Evolutionary conservation across 2,329 filamentous ascomycete genomes (phyloP).

Genomic region (Coniochaeta sp.): DNA sequence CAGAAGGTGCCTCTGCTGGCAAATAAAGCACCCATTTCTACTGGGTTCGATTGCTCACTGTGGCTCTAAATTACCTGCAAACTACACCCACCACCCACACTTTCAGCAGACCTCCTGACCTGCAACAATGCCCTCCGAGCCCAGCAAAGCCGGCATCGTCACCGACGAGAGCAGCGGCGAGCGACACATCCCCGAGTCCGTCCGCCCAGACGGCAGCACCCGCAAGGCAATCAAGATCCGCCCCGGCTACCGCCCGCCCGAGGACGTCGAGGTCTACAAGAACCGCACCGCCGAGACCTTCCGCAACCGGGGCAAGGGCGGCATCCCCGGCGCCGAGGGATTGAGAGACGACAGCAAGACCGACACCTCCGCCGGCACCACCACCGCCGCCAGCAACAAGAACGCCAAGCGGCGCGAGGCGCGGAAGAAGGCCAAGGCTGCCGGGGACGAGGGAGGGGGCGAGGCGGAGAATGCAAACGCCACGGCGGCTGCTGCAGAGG

Average conservation of each 20-base stretch:
- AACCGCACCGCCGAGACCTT: slow-evolving; percentile 82
- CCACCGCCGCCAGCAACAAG: slow-evolving; percentile 60
- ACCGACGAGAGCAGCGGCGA: slow-evolving; percentile 68
- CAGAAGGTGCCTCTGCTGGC: not conserved
- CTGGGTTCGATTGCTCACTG: not conserved
- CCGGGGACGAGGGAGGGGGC: slow-evolving; percentile 52
- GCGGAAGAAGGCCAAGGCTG: slow-evolving; percentile 45
- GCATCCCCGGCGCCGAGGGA: slow-evolving; percentile 67
- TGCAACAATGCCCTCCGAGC: slow-evolving; percentile 35
- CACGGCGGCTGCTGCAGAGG: too few species aligned
- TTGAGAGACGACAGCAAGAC: slow-evolving; percentile 36
- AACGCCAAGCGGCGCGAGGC: slow-evolving; percentile 70
- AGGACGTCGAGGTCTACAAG: slow-evolving; percentile 95
- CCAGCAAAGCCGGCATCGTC: slow-evolving; percentile 66
- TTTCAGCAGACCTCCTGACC: too few species aligned
- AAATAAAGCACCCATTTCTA: too few species aligned
- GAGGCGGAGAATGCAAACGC: slow-evolving; percentile 24
- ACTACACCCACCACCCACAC: too few species aligned
- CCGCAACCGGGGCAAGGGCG: slow-evolving; percentile 57
- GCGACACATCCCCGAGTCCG: slow-evolving; percentile 82
- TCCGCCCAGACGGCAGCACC: slow-evolving; percentile 81
- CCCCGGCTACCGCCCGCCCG: slow-evolving; percentile 86
- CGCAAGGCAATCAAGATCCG: slow-evolving; percentile 90
- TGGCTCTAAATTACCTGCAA: not conserved
- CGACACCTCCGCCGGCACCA: slow-evolving; percentile 10